Evolutionary conservation across 768 basidiomycete species (phyloP), one percentile per base, ranked within the genome.

Genomic region (Russula olivacea): DNA sequence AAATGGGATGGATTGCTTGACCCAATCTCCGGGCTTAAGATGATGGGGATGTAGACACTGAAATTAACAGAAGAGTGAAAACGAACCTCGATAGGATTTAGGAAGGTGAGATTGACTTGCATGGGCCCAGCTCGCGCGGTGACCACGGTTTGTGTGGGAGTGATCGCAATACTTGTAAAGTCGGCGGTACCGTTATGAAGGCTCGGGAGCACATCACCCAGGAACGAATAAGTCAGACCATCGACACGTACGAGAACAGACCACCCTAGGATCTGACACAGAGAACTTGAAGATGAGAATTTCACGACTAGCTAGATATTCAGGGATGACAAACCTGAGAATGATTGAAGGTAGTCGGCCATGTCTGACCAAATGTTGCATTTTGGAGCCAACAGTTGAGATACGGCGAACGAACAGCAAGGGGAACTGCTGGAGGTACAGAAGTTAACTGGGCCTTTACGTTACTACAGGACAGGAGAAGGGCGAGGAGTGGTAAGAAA

Each of bases 1-100:
- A 65, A 78, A 77, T 2, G 77, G 76, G 2, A 78, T 58, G 1
- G 77, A 77, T 58, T 77, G 76, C 23, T 69, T 69, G 51, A 76
- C 72, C 59, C 73, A 71, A 63, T 78, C 74, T 12, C 69, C 66
- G 0, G 76, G 74, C 74, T 76, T 21, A 12, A 14, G 2, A 34
- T 45, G 19, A 53, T n/a, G 23, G 43, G 10, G n/a, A 38, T 21
- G 25, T n/a, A 36, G 7, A 38, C 12, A 11, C 25, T 12, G n/a
- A 17, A 47, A 3, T 3, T 2, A 34, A 23, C 11, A 25, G 14
- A 23, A 7, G 41, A 30, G 17, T 21, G 15, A 1, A 47, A n/a
- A 30, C 55, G 38, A 65, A 76, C 76, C 70, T 76, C 76, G 25
- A 78, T 73, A 3, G 77, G 78, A 41, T 73, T 76, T 19, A 79